Conservation (phyloP, 345 rosid species). For the Psidium guajava region DNA sequence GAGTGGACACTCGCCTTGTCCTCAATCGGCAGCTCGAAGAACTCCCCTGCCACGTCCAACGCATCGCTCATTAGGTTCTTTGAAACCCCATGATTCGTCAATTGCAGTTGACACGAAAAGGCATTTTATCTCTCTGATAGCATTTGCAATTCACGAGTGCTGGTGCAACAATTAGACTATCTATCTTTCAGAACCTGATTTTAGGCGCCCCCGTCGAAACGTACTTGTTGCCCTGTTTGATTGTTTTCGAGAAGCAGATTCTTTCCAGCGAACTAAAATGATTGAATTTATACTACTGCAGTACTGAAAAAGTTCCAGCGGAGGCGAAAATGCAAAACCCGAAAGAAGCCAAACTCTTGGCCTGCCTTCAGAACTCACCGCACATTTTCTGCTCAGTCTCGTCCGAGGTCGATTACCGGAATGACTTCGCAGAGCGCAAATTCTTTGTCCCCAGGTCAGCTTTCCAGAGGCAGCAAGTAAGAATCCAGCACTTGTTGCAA, state of each 20-base stretch:
- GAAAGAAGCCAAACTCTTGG: constrained; percentile 16
- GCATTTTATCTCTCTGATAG: background rate
- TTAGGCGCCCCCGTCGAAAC: background rate
- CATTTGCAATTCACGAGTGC: background rate
- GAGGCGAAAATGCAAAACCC: background rate
- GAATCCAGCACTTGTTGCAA: constrained; percentile 3
- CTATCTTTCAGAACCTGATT: background rate
- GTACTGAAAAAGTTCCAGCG: background rate
- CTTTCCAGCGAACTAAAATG: background rate
- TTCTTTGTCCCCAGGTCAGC: background rate
- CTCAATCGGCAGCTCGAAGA: constrained; percentile 1
- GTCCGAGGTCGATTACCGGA: constrained; percentile 9
- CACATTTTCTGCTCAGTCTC: background rate
- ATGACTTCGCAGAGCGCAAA: constrained; percentile 2
- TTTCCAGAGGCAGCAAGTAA: constrained; percentile 9
- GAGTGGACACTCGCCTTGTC: constrained; percentile 7
- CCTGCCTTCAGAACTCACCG: constrained; percentile 3
- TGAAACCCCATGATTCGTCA: constrained; percentile 12
- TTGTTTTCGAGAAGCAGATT: background rate
- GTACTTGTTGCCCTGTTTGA: background rate
- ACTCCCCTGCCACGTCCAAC: constrained; percentile 4
- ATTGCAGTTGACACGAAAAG: background rate
- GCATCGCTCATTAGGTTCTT: constrained; percentile 2
- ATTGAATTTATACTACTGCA: background rate
- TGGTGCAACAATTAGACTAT: background rate